Evolutionary conservation across 768 basidiomycete genomes (phyloP), one percentile per base, ranked within the genome.

Genomic region (Russula sp.): DNA sequence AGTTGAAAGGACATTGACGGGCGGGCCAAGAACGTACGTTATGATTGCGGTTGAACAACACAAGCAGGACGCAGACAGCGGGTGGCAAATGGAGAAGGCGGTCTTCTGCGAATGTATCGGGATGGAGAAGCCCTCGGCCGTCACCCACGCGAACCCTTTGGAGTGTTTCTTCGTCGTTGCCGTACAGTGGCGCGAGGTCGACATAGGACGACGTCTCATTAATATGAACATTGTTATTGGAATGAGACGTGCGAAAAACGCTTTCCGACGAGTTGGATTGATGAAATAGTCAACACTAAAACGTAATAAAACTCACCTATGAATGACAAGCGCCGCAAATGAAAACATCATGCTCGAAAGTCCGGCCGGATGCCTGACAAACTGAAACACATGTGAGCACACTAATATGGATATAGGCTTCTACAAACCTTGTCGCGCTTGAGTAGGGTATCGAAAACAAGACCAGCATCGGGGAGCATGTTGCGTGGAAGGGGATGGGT

Each of bases 41-140:
- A 70, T 94, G 91, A 65, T 94, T 94, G n/a, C 91, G 81, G 70
- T 80, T 90, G 79, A 93, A 94, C n/a, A 91, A 71, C n/a, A 93
- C 81, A 22, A 94, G 79, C n/a, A 93, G 71, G 4, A 80, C 84
- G 62, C 86, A 84, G 56, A 85, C 84, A 1, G 84, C 85, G 0
- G 91, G 91, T 1, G 91, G 91, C n/a, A 93, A 82, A 8, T 90
- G 77, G 22, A 91, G 76, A 5, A 94, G 75, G 44, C 91, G 78
- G 64, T 91, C 86, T 70, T 94, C 92, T 0, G 89, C 84, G 69
- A 93, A 94, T 0, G 80, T 77, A 61, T 94, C 91, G 2, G 86
- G 87, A 65, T 79, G 75, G 6, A 94, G 76, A 31, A 79, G 72
- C 0, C 91, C 91, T 18, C 81, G 80, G 6, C 91, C 91, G 65